phyloP scores from a whole-genome alignment of 1,284 basidiomycete genomes.

The Sanguinoderma infundibulare region DNA sequence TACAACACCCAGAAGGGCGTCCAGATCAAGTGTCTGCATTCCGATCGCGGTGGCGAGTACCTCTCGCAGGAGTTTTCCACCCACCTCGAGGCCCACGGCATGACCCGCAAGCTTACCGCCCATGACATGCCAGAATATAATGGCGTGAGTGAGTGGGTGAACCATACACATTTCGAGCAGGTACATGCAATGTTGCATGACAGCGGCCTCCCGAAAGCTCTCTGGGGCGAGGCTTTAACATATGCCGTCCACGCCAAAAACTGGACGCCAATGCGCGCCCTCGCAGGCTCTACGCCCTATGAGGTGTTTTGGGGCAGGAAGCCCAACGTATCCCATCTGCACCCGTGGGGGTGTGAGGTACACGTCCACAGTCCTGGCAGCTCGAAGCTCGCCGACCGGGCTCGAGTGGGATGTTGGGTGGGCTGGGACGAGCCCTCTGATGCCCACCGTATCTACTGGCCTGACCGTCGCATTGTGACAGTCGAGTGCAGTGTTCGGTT shows the following conservation, averaged over 20 bases:
- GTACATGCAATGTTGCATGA: conserved; percentile 30
- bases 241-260: conserved; percentile 45
- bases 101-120: conserved; percentile 1
- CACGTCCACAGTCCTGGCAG: conserved; percentile 28
- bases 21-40: conserved; percentile 38
- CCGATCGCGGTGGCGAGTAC: conserved; percentile 32
- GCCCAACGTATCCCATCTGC: conserved; percentile 36
- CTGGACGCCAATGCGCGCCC: conserved; percentile 34
- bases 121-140: too few species aligned
- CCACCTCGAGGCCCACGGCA: conserved; percentile 5
- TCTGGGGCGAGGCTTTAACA: conserved; percentile 43
- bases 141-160: conserved; percentile 41
- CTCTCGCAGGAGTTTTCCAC: neutral
- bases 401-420: conserved; percentile 24
- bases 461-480: conserved; percentile 1
- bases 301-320: conserved; percentile 34
- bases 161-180: conserved; percentile 31
- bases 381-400: conserved; percentile 26
- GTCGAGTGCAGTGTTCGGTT: conserved; percentile 12
- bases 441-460: too few species aligned
- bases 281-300: conserved; percentile 37
- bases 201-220: conserved; percentile 32
- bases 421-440: conserved; percentile 30
- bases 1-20: conserved; percentile 22
- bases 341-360: too few species aligned